phyloP scores from a whole-genome alignment of 1,284 basidiomycete species.

The Mycosarcoma mackinlayi region DNA sequence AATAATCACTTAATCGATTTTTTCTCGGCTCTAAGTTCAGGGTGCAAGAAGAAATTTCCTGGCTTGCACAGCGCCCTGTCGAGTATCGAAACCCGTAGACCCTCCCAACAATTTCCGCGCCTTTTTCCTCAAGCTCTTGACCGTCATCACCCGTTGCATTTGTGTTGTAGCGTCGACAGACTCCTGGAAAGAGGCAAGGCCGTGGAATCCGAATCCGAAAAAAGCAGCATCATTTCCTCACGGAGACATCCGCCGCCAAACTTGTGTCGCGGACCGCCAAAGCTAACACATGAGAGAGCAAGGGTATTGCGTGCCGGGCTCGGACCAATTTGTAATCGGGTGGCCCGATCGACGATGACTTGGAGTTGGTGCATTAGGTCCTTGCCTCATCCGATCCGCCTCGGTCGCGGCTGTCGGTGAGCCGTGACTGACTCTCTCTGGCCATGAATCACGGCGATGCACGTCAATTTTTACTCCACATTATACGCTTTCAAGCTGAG shows the following conservation, averaged over 20 bases:
- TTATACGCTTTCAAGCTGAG: not conserved
- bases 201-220: constrained; percentile 39
- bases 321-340: too few species aligned
- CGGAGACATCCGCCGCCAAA: constrained; percentile 27
- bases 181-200: not conserved
- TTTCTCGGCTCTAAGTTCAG: not conserved
- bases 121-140: not conserved
- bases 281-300: not conserved
- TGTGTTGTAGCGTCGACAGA: not conserved
- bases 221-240: not conserved
- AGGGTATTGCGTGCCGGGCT: too few species aligned
- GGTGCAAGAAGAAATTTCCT: constrained; percentile 5
- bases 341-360: too few species aligned
- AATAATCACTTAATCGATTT: constrained; percentile 8
- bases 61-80: too few species aligned
- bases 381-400: constrained; percentile 15
- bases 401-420: not conserved
- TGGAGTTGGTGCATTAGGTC: not conserved
- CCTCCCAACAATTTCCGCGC: constrained; percentile 2
- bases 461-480: constrained; percentile 22
- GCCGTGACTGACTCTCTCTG: too few species aligned
- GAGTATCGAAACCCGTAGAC: not conserved
- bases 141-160: constrained; percentile 11
- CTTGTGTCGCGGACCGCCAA: too few species aligned
- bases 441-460: too few species aligned